These are phyloP conservation scores for Cytospora schulzeri DNA, from an alignment of 2,329 filamentous ascomycete genomes.

Conservation along the genomic window DNA sequence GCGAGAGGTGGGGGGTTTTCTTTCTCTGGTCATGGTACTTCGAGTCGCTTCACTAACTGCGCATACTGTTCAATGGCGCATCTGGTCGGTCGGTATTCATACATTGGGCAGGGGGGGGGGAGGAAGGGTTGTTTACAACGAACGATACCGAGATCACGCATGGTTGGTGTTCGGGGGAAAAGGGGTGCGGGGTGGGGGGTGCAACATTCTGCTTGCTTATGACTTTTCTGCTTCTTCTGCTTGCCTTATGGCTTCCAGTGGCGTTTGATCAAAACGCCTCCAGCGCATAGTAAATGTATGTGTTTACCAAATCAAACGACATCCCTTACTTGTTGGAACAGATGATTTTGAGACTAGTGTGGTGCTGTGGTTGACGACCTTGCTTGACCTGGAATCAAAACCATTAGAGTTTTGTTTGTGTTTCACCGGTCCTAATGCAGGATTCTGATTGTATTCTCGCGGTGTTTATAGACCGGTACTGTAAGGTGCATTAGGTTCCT, in stretches of 20 bases:
- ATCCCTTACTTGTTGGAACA: not conserved
- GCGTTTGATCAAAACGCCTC: not conserved
- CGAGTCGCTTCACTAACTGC: not conserved
- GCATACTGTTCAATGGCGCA: not conserved
- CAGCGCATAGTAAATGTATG: conserved; percentile 4
- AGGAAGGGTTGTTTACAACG: not conserved
- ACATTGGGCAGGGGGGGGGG: not conserved
- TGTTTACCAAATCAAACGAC: not conserved
- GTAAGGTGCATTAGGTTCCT: no score
- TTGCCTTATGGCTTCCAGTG: not conserved
- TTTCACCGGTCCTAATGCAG: not conserved
- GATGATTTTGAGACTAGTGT: not conserved
- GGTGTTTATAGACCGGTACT: not conserved
- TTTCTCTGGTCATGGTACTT: not conserved
- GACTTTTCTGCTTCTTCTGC: conserved; percentile 1
- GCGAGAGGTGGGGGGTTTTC: not conserved
- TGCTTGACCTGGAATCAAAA: not conserved
- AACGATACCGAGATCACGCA: conserved; percentile 14
- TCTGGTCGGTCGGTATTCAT: not conserved
- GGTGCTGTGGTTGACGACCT: not conserved
- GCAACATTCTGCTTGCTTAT: conserved; percentile 11
- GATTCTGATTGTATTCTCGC: not conserved
- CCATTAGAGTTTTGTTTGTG: not conserved
- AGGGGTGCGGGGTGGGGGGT: not conserved
- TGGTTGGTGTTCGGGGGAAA: conserved; percentile 22